Percentiles rank a stretch among this genome's conserved stretches.
These are phyloP conservation scores for Cercospora sp. DNA, from an alignment of 2,329 filamentous ascomycete species.

Conservation along the genomic window DNA sequence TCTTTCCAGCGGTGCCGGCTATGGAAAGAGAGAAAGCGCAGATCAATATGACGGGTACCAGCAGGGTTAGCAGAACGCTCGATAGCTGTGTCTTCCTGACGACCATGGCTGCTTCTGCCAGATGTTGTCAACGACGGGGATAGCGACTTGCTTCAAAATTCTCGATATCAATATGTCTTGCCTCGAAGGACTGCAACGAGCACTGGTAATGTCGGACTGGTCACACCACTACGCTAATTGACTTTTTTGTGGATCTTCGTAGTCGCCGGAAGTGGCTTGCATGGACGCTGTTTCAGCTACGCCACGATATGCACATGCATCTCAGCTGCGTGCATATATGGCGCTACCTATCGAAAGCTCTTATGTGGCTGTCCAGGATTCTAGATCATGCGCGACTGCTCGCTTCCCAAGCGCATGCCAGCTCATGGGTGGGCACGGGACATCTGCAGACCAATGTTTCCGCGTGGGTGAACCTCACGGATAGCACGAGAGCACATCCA, in stretches of 20 bases:
- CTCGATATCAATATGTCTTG: no score
- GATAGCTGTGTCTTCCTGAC: not conserved
- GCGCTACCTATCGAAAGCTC: not conserved
- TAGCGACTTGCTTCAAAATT: no score
- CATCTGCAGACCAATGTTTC: not conserved
- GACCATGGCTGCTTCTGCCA: not conserved
- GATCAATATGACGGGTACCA: not conserved
- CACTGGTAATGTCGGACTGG: not conserved
- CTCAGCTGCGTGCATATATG: not conserved
- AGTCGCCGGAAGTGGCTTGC: constrained; percentile 6
- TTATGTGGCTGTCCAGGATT: not conserved
- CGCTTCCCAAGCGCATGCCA: not conserved
- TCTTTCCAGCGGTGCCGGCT: not conserved
- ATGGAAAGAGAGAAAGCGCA: not conserved
- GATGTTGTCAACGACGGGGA: not conserved
- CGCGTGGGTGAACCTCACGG: not conserved
- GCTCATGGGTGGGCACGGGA: not conserved
- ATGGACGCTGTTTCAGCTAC: constrained; percentile 7
- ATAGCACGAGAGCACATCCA: not conserved
- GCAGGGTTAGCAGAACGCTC: not conserved
- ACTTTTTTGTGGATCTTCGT: not conserved
- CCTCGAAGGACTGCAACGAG: not conserved
- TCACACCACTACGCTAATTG: not conserved
- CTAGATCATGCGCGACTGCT: not conserved
- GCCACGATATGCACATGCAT: constrained; percentile 3